These are phyloP conservation scores for Ulvella scutata DNA, from an alignment of 139 green algal species.

Conservation along the genomic window DNA sequence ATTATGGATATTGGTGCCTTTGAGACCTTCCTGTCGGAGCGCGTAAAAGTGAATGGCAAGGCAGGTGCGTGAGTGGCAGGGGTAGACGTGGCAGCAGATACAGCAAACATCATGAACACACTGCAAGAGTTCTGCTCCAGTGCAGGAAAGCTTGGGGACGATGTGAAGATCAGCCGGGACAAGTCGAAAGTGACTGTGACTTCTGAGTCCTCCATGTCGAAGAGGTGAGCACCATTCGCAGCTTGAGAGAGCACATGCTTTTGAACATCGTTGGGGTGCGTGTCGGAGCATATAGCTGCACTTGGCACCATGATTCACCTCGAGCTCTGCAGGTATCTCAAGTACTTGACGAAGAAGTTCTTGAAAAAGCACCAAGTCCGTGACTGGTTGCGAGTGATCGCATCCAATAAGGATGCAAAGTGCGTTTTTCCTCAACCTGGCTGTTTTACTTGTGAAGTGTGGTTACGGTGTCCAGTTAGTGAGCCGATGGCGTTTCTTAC, in stretches of 20 bases:
- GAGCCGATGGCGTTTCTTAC: not conserved
- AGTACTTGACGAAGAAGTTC: constrained; percentile 99
- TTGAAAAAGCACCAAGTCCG: constrained; percentile 99
- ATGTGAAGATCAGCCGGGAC: constrained; percentile 49
- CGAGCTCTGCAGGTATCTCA: constrained; percentile 59
- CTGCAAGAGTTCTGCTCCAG: not conserved
- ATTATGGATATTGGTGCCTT: constrained; percentile 84
- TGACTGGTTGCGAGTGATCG: constrained; percentile 97
- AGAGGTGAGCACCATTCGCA: constrained; percentile 31
- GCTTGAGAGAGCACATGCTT: not conserved
- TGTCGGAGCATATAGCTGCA: too few species aligned
- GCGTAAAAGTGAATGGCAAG: constrained; percentile 93
- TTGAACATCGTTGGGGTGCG: not conserved
- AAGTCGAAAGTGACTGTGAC: constrained; percentile 88
- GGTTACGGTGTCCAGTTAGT: not conserved
- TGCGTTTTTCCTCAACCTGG: constrained; percentile 1
- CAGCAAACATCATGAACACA: not conserved
- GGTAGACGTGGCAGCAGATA: not conserved
- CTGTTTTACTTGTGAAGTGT: not conserved
- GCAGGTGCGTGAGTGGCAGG: constrained; percentile 24
- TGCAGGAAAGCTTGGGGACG: not conserved
- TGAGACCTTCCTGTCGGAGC: constrained; percentile 94
- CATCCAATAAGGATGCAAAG: constrained; percentile 91
- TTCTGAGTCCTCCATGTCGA: constrained; percentile 62
- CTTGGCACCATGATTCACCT: not conserved